Percentiles rank a stretch among this genome's conserved stretches.
These are phyloP conservation scores for Penicillium thymicola DNA, from an alignment of 2,329 filamentous ascomycete species.

Conservation along the genomic window DNA sequence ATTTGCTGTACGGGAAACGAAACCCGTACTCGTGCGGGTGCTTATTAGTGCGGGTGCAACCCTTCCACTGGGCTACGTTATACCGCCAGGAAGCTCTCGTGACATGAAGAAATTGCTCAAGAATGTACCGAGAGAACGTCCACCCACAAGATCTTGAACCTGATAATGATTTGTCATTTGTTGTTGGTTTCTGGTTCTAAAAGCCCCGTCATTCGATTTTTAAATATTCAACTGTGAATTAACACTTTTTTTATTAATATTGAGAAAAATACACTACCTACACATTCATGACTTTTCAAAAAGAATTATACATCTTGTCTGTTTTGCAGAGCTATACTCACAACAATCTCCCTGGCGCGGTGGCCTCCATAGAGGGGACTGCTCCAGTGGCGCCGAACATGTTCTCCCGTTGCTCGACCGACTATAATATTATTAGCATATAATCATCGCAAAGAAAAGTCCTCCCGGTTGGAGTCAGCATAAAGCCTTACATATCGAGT, in stretches of 20 bases:
- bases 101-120: background rate
- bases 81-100: background rate
- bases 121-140: background rate
- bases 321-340: background rate
- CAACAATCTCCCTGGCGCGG: background rate
- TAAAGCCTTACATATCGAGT: slow-evolving; percentile 11
- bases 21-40: background rate
- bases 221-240: background rate
- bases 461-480: background rate
- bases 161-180: background rate
- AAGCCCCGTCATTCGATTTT: background rate
- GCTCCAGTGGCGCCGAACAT: background rate
- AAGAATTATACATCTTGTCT: background rate
- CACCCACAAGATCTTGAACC: background rate
- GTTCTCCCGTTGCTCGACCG: background rate
- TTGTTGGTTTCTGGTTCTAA: background rate
- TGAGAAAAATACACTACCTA: background rate
- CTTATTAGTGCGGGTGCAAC: background rate
- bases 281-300: background rate
- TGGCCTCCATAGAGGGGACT: background rate
- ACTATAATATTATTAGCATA: background rate
- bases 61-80: background rate
- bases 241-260: background rate
- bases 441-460: background rate
- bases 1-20: background rate